A percentile compares a stretch with the other conserved stretches of the same genome.
These are phyloP conservation scores for Coniochaeta pulveracea DNA, from an alignment of 2,329 filamentous ascomycete species.

Conservation along the genomic window DNA sequence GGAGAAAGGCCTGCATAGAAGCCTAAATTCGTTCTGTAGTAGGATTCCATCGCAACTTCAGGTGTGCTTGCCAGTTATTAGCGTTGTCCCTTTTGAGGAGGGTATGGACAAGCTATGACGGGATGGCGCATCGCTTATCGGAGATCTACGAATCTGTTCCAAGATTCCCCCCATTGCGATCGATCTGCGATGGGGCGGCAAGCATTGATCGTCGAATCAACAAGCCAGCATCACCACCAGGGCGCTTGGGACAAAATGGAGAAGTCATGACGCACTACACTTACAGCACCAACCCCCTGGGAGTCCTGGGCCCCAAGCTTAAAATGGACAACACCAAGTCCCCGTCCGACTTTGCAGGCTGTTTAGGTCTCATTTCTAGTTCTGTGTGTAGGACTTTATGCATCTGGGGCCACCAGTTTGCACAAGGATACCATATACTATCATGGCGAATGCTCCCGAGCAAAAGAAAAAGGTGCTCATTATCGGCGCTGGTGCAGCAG, in stretches of 20 bases:
- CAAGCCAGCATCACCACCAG: background rate
- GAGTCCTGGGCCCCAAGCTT: background rate
- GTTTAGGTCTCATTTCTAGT: background rate
- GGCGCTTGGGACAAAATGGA: background rate
- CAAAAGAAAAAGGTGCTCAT: conserved; percentile 22
- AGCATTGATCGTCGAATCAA: background rate
- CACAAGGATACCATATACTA: too few relatives aligned
- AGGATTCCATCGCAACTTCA: too few relatives aligned
- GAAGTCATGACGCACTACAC: conserved; percentile 4
- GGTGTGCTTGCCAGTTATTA: too few relatives aligned
- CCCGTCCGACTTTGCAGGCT: too few relatives aligned
- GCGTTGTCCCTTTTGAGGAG: too few relatives aligned
- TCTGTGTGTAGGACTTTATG: background rate
- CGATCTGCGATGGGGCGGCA: background rate
- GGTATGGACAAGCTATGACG: too few relatives aligned
- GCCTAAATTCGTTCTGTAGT: too few relatives aligned
- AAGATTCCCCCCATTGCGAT: too few relatives aligned
- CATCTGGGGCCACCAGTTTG: background rate
- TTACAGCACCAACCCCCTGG: background rate
- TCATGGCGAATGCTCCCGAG: conserved; percentile 5
- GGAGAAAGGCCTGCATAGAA: too few relatives aligned
- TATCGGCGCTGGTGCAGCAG: conserved; percentile 29
- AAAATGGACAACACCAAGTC: background rate
- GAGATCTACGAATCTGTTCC: conserved; percentile 3
- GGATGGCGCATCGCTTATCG: conserved; percentile 4